Conservation (phyloP, 2,329 filamentous ascomycete genomes). For the Herpotrichia juniperi region DNA sequence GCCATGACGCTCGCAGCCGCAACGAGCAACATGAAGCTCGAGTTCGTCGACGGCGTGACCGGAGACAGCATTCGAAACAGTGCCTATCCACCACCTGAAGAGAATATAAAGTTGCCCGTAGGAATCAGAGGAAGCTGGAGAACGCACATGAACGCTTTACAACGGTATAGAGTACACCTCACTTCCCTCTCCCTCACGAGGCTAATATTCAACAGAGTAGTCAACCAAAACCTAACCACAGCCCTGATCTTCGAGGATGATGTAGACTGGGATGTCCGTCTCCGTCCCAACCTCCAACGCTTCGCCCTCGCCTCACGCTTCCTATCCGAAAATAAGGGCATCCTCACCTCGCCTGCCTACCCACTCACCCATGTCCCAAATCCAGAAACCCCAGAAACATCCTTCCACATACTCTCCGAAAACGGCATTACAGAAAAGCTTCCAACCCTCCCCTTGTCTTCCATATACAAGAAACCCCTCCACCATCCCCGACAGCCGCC, state of each 20-base stretch:
- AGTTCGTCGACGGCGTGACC: slow-evolving; percentile 57
- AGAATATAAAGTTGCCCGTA: slow-evolving; percentile 32
- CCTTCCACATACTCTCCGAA: slow-evolving; percentile 30
- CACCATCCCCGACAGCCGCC: slow-evolving; percentile 10
- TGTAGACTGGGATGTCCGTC: slow-evolving; percentile 38
- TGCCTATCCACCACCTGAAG: slow-evolving; percentile 35
- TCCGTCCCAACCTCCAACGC: slow-evolving; percentile 36
- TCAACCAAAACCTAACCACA: slow-evolving; percentile 38
- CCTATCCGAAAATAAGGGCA: slow-evolving; percentile 23
- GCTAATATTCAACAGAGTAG: slow-evolving; percentile 20
- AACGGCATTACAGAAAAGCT: slow-evolving; percentile 27
- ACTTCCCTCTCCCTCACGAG: background rate
- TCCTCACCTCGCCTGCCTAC: slow-evolving; percentile 18
- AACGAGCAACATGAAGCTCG: slow-evolving; percentile 54
- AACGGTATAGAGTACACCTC: slow-evolving; percentile 15
- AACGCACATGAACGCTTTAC: slow-evolving; percentile 40
- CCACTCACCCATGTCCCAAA: slow-evolving; percentile 24
- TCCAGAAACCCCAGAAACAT: slow-evolving; percentile 29
- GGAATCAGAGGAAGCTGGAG: slow-evolving; percentile 39
- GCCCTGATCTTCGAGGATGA: slow-evolving; percentile 41
- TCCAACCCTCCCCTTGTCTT: slow-evolving; percentile 25
- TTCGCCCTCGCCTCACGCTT: slow-evolving; percentile 35
- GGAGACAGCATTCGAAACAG: slow-evolving; percentile 40
- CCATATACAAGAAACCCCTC: slow-evolving; percentile 13
- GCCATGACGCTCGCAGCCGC: slow-evolving; percentile 57